phyloP scores from a whole-genome alignment of 2,329 filamentous ascomycete genomes.

The Fusarium circinatum region DNA sequence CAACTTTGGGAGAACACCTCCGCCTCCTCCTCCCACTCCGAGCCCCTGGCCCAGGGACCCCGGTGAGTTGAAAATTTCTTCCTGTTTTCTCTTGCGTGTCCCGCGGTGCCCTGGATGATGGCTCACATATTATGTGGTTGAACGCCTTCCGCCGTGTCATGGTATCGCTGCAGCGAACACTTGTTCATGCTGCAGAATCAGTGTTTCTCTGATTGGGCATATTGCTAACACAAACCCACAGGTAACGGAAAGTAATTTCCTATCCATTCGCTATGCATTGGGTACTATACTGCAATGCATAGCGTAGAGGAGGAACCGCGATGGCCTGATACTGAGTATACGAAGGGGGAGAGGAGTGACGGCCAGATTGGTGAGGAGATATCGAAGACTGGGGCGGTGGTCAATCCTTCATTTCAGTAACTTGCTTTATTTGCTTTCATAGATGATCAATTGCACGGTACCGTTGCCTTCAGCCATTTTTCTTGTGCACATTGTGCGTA shows the following conservation, averaged over 20 bases:
- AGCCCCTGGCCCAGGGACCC: conserved; percentile 26
- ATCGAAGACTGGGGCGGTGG: not conserved
- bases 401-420: not conserved
- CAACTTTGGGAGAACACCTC: conserved; percentile 7
- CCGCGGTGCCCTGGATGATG: not conserved
- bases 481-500: conserved; percentile 3
- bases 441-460: conserved; percentile 22
- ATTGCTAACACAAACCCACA: conserved; percentile 15
- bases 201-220: conserved; percentile 2
- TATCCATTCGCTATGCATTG: not conserved
- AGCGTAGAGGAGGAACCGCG: not conserved
- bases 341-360: not conserved
- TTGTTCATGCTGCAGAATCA: conserved; percentile 9
- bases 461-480: conserved; percentile 6
- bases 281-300: not conserved
- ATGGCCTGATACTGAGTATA: not conserved
- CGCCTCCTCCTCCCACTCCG: conserved; percentile 15
- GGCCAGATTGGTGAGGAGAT: not conserved
- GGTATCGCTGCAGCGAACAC: conserved; percentile 13
- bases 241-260: conserved; percentile 13
- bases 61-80: not conserved
- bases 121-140: conserved; percentile 2
- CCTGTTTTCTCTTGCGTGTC: not conserved
- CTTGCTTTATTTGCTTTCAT: not conserved
- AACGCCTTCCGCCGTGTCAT: conserved; percentile 10